A percentile compares a stretch with the other conserved stretches of the same genome.
Conservation (phyloP, 225 moss, liverwort and hornwort species). For the Sphagnum tenellum region DNA sequence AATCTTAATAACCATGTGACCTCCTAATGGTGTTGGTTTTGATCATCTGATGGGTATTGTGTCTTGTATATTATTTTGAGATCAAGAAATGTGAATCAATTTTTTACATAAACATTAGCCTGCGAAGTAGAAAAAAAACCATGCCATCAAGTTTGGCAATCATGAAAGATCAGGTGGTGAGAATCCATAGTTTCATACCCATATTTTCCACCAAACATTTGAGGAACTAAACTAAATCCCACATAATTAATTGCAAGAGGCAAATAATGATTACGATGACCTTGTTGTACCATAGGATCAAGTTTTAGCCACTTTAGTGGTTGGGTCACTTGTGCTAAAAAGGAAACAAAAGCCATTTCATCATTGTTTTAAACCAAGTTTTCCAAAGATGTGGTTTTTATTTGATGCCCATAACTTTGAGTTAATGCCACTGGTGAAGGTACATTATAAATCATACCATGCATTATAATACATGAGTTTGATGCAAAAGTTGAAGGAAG, state of each 20-base stretch:
- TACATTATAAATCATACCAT: background rate
- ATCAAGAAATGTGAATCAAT: no score
- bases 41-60: no score
- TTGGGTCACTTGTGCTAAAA: conserved; percentile 22
- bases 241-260: conserved; percentile 65
- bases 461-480: background rate
- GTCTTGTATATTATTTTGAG: no score
- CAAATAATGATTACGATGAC: conserved; percentile 56
- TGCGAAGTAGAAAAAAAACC: no score
- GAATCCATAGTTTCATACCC: conserved; percentile 66
- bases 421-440: conserved; percentile 41
- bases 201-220: conserved; percentile 68
- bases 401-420: conserved; percentile 53
- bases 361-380: conserved; percentile 20
- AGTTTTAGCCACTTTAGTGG: conserved; percentile 48
- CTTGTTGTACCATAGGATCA: conserved; percentile 68
- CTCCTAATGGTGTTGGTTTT: no score
- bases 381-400: conserved; percentile 35
- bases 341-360: conserved; percentile 33
- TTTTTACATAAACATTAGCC: no score
- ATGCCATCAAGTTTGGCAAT: conserved; percentile 79
- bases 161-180: conserved; percentile 60
- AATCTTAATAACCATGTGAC: no score
- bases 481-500: background rate
- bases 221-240: conserved; percentile 79